Base-by-base conservation (phyloP, 768 basidiomycete genomes). In the Mrakia gelida region DNA sequence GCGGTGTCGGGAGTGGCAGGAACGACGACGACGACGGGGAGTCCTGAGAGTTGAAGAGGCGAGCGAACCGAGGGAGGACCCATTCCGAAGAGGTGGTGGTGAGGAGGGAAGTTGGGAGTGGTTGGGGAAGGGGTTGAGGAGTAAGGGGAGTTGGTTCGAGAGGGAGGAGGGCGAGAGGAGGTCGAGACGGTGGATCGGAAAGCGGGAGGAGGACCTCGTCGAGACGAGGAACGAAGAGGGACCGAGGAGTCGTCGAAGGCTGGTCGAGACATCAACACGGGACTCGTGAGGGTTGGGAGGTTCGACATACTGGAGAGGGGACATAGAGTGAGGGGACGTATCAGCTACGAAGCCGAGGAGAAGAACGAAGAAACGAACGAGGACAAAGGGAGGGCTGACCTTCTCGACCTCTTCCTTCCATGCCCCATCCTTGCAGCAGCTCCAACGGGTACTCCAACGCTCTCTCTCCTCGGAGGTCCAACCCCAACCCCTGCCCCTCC, bases 21-120 rank as follows among this genome's bases (percentile, higher is more conserved):
- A 10, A 73, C 72, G 72, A 73, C 52, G 9, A 73, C 72, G 52
- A 73, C 49, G 28, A 73, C 18, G 18, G 72, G 72, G 30, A 73
- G 72, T 26, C 34, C 72, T 28, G 72, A 23, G 26, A 73, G 56
- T n/a, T 73, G 72, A 8, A 59, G 52, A 34, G 72, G 72, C 5
- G 49, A n/a, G 21, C 72, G 52, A 11, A 61, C 32, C 21, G 18
- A 6, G 23, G 72, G 72, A 23, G 72, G 34, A 38, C 56, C 26
- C 54, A 73, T 23, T 18, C 72, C 72, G 56, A 32, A 73, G 30
- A 52, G 49, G 28, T 72, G 49, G 30, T 72, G 49, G 32, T 59
- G 28, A 21, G 52, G 21, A 23, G 30, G 52, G 54, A 59, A 59
- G 56, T 21, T 38, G 32, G 54, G 49, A 18, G 56, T 54, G 3